Conservation (phyloP, 2,329 filamentous ascomycete species). For the Colletotrichum musae region DNA sequence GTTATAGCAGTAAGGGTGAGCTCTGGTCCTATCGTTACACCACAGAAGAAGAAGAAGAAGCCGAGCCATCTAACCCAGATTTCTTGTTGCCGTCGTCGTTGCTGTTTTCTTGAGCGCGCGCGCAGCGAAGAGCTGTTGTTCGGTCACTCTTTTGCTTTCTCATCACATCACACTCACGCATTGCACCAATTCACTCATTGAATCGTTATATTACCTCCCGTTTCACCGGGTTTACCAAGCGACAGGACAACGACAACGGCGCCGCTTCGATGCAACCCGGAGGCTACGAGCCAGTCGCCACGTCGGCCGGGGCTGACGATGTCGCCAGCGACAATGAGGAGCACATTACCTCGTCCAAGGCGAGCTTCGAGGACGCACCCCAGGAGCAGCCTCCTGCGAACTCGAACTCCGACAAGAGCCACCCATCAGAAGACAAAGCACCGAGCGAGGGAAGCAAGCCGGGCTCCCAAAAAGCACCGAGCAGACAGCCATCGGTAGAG, state of each 20-base stretch:
- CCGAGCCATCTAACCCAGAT: constrained; percentile 17
- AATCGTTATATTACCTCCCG: too few species aligned
- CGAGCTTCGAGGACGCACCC: constrained; percentile 37
- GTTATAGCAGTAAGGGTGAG: constrained; percentile 12
- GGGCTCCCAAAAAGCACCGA: constrained; percentile 19
- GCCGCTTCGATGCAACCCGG: constrained; percentile 30
- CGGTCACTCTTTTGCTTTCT: constrained; percentile 14
- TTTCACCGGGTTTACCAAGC: neutral
- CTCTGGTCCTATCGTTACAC: constrained; percentile 31
- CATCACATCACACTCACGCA: neutral
- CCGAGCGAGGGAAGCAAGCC: constrained; percentile 20
- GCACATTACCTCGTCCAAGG: constrained; percentile 35
- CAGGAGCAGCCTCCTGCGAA: constrained; percentile 26
- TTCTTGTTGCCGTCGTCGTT: constrained; percentile 18
- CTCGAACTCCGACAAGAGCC: constrained; percentile 13
- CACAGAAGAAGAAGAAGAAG: neutral
- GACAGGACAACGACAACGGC: neutral
- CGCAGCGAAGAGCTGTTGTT: constrained; percentile 23
- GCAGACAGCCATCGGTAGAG: constrained; percentile 25
- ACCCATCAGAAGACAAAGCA: constrained; percentile 30
- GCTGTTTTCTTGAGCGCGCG: constrained; percentile 33
- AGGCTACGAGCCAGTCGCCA: constrained; percentile 18
- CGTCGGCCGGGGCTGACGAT: constrained; percentile 22
- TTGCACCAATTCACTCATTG: neutral
- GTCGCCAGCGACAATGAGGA: constrained; percentile 24